These are phyloP conservation scores for Beauveria asiatica DNA, from an alignment of 2,329 filamentous ascomycete species.

Conservation along the genomic window DNA sequence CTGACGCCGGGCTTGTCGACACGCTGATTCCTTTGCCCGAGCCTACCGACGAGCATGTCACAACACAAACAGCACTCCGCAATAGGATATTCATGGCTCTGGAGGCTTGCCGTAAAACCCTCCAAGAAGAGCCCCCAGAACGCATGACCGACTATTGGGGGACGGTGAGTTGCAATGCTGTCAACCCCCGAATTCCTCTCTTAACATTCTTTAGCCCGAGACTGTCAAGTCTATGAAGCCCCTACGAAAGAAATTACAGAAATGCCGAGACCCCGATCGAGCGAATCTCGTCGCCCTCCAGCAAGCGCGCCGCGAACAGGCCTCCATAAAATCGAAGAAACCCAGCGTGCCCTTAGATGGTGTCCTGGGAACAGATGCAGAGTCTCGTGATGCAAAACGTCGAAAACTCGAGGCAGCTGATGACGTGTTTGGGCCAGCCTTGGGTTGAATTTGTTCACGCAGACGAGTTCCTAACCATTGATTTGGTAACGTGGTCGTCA, in stretches of 20 bases:
- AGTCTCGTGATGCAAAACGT: slow-evolving; percentile 35
- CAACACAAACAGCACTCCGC: slow-evolving; percentile 21
- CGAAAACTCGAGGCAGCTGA: slow-evolving; percentile 34
- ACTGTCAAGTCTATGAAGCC: slow-evolving; percentile 40
- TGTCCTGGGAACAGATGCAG: slow-evolving; percentile 36
- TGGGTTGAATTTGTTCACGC: slow-evolving; percentile 15
- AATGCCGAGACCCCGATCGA: slow-evolving; percentile 66
- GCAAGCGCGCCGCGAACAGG: slow-evolving; percentile 51
- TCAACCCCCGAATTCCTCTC: neutral
- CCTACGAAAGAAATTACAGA: slow-evolving; percentile 60
- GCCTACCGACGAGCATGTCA: slow-evolving; percentile 21
- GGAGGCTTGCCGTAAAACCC: slow-evolving; percentile 42
- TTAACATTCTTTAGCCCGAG: slow-evolving; percentile 28
- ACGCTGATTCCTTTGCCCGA: slow-evolving; percentile 33
- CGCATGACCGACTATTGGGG: slow-evolving; percentile 46
- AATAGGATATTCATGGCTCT: slow-evolving; percentile 44
- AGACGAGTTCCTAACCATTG: neutral
- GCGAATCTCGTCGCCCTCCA: slow-evolving; percentile 63
- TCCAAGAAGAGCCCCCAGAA: slow-evolving; percentile 49
- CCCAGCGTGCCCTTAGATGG: slow-evolving; percentile 35
- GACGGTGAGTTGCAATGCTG: slow-evolving; percentile 30
- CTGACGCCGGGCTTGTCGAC: slow-evolving; percentile 56
- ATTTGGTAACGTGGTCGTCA: neutral
- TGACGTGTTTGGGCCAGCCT: slow-evolving; percentile 40
- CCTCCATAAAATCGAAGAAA: slow-evolving; percentile 25